phyloP scores from a whole-genome alignment of 176 grass and related monocot species.

The Carex kokanica region DNA sequence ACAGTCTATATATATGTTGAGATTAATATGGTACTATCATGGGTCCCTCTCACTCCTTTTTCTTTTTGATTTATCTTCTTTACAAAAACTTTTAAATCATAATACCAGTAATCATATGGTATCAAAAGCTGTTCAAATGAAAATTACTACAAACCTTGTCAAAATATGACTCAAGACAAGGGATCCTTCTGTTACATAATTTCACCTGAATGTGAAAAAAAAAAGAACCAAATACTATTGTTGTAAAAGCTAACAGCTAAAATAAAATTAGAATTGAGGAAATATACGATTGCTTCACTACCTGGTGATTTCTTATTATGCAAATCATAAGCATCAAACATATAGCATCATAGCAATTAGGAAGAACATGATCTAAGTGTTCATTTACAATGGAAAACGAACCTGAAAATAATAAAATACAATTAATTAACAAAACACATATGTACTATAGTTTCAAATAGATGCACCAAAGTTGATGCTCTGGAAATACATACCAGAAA shows the following conservation, averaged over 20 bases:
- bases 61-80: background rate
- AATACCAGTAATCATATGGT: background rate
- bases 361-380: constrained; percentile 60
- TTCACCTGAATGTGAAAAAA: constrained; percentile 63
- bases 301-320: constrained; percentile 79
- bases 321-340: constrained; percentile 92
- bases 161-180: constrained; percentile 70
- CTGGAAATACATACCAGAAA: constrained; percentile 46
- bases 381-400: constrained; percentile 73
- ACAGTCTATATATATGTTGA: background rate
- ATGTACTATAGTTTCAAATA: constrained; percentile 1
- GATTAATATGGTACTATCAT: background rate
- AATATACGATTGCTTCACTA: constrained; percentile 20
- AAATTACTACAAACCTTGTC: constrained; percentile 55
- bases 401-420: constrained; percentile 47
- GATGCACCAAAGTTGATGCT: background rate
- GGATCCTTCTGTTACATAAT: constrained; percentile 61
- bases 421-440: constrained; percentile 20
- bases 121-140: background rate
- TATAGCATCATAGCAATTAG: constrained; percentile 69
- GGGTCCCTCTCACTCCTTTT: background rate
- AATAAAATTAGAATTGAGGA: background rate
- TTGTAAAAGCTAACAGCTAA: constrained; percentile 14
- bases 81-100: background rate
- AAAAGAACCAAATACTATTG: background rate